These are phyloP conservation scores for Cryptococcus floricola DNA, from an alignment of 1,284 basidiomycete genomes.

Conservation along the genomic window DNA sequence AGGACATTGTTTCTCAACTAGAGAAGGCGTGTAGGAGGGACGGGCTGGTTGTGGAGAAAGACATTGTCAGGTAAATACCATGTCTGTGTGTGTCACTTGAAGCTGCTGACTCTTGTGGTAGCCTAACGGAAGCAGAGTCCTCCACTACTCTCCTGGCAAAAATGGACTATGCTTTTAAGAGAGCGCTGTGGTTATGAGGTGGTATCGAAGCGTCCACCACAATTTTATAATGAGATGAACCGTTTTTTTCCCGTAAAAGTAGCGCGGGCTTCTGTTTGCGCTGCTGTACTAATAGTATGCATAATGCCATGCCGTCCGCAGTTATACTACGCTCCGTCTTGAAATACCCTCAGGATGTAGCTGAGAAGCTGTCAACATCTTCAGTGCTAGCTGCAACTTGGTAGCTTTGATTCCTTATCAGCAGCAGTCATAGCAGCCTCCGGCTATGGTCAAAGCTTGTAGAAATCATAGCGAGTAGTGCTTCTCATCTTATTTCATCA, in stretches of 20 bases:
- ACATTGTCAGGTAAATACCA: constrained; percentile 69
- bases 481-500: background rate
- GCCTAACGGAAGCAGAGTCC: constrained; percentile 71
- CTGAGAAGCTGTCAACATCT: too few relatives aligned
- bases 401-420: too few relatives aligned
- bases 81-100: background rate
- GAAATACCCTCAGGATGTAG: too few relatives aligned
- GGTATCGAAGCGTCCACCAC: too few relatives aligned
- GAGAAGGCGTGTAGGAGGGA: constrained; percentile 62
- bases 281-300: background rate
- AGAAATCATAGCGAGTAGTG: background rate
- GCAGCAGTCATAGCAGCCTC: too few relatives aligned
- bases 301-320: too few relatives aligned
- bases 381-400: too few relatives aligned
- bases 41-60: constrained; percentile 61
- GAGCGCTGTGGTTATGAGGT: constrained; percentile 67
- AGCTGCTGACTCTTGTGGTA: constrained; percentile 35
- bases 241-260: background rate
- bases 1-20: constrained; percentile 68
- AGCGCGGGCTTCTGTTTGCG: constrained; percentile 1
- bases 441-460: background rate
- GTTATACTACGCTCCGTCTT: too few relatives aligned
- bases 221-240: background rate
- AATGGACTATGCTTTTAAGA: constrained; percentile 85
- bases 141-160: constrained; percentile 78